Base-by-base conservation (phyloP, 768 basidiomycete species). In the Hemileccinum impolitum region DNA sequence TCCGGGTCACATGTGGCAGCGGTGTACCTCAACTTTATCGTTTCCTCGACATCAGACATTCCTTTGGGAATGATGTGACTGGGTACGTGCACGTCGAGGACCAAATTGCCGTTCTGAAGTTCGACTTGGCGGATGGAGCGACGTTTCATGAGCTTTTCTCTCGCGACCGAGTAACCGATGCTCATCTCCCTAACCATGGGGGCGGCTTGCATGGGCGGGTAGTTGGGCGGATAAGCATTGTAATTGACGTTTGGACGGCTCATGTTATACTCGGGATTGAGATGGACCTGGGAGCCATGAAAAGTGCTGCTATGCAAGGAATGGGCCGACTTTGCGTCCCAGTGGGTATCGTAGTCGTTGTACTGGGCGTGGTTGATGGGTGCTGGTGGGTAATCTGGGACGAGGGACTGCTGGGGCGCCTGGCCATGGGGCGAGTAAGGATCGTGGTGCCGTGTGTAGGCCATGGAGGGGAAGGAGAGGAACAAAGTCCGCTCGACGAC, bases 1-100 rank as follows among this genome's bases (percentile, higher is more conserved):
- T 94, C 90, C 6, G 90, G 91, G 66, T 93, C 91, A 60, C 90
- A 91, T 2, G 90, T 92, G 1, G 87, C 87, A 4, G 90, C 90
- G 6, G 90, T 91, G 66, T 93, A 93, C 42, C 91, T 75, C 81
- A 93, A 82, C 70, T 88, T 90, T 48, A 81, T 80, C 72, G 84
- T 84, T 62, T 90, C 89, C 57, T 90, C 87, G 17, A 78, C 68
- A 55, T 79, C 70, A 13, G 72, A 65, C 69, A 79, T 80, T 49
- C 76, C 78, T 34, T 76, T 75, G n/a, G 88, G 88, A 26, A 91
- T 68, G 60, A 93, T 90, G 55, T 84, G 81, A 38, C 79, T 77
- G 3, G 91, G 91, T 3, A 90, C 90, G 23, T 77, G 81, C 41
- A 90, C 80, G 62, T 94, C 91, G 49, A 93, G 78, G 17, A 94